phyloP scores from a whole-genome alignment of 257 asterid species.

The Solanum gandarillasii region DNA sequence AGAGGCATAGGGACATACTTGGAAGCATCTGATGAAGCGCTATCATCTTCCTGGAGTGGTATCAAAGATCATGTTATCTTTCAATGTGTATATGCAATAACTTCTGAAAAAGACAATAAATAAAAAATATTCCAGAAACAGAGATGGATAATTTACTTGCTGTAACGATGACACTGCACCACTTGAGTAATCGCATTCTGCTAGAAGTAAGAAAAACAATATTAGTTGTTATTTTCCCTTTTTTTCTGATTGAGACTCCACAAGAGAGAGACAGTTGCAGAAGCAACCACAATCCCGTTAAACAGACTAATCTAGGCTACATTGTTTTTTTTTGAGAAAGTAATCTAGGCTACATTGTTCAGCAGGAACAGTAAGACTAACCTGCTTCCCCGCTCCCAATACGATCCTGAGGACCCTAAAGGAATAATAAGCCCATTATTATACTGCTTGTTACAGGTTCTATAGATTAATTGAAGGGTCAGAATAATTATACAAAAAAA shows the following conservation, averaged over 20 bases:
- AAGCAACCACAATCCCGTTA: background rate
- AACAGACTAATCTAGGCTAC: background rate
- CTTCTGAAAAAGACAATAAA: background rate
- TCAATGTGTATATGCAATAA: background rate
- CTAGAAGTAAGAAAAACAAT: background rate
- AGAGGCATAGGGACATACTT: slow-evolving; percentile 44
- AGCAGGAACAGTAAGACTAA: slow-evolving; percentile 12
- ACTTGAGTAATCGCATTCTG: background rate
- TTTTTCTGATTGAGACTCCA: background rate
- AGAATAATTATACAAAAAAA: background rate
- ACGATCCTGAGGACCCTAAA: slow-evolving; percentile 41
- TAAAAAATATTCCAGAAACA: background rate
- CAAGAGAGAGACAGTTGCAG: background rate
- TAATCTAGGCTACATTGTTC: background rate
- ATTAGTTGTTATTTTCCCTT: background rate
- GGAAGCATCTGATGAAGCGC: slow-evolving; percentile 49
- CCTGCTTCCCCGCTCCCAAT: slow-evolving; percentile 33
- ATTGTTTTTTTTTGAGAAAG: background rate
- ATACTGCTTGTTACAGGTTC: background rate
- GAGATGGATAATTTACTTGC: background rate
- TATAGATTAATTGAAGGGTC: background rate
- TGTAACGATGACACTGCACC: background rate
- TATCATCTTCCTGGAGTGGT: slow-evolving; percentile 43
- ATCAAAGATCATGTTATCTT: slow-evolving; percentile 14
- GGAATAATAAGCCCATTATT: slow-evolving; percentile 2